These are phyloP conservation scores for Fusarium tuaranense DNA, from an alignment of 2,329 filamentous ascomycete genomes.

Conservation along the genomic window DNA sequence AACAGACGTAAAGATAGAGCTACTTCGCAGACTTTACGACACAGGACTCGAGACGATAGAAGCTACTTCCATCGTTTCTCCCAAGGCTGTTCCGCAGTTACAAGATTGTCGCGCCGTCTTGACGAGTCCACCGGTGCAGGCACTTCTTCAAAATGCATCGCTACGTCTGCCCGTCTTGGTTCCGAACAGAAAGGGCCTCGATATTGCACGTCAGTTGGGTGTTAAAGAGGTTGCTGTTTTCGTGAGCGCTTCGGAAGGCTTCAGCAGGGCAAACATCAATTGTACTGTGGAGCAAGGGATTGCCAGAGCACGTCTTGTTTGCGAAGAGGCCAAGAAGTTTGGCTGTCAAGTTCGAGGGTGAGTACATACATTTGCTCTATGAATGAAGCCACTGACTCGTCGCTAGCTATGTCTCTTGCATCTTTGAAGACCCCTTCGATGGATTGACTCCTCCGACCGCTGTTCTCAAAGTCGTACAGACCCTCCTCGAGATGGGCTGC, in stretches of 20 bases:
- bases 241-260: constrained; percentile 68
- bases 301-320: constrained; percentile 51
- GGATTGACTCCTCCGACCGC: not conserved
- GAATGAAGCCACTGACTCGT: not conserved
- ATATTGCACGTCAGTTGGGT: constrained; percentile 49
- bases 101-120: constrained; percentile 1
- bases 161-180: not conserved
- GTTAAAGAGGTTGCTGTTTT: constrained; percentile 61
- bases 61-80: not conserved
- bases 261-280: constrained; percentile 69
- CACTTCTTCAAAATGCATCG: not conserved
- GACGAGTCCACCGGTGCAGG: not conserved
- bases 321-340: not conserved
- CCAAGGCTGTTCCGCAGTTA: not conserved
- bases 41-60: not conserved
- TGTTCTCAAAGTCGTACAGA: constrained; percentile 50
- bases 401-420: not conserved
- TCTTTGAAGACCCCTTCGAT: not conserved
- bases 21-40: constrained; percentile 66
- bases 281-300: constrained; percentile 68
- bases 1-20: constrained; percentile 70
- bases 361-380: not conserved
- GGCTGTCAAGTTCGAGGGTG: not conserved
- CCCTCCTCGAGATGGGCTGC: constrained; percentile 70
- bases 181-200: constrained; percentile 43